Evolutionary conservation across 2,329 filamentous ascomycete species (phyloP).

Genomic region (Hypoxylon sp.): DNA sequence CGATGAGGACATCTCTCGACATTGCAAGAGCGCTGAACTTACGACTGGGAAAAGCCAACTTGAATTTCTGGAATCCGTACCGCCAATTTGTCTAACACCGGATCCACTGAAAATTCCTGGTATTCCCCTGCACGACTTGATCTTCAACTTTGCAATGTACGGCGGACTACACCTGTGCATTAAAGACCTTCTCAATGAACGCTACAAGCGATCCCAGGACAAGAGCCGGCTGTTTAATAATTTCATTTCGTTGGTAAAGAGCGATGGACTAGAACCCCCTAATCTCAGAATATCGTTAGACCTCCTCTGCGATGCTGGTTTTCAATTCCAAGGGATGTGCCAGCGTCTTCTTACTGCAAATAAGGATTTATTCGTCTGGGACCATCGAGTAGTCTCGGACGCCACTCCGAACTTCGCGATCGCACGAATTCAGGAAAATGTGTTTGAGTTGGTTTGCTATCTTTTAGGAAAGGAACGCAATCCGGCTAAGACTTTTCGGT

Average conservation of each 20-base stretch:
- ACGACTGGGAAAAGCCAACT: neutral
- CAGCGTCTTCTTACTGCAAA: neutral
- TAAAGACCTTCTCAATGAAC: neutral
- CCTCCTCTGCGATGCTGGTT: neutral
- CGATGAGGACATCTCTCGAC: neutral
- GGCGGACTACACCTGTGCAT: constrained; percentile 1
- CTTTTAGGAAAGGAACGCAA: neutral
- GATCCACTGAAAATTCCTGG: neutral
- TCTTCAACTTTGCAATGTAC: neutral
- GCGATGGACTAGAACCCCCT: neutral
- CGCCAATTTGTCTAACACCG: neutral
- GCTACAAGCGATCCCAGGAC: neutral
- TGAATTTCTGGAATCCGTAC: neutral
- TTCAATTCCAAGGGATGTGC: neutral
- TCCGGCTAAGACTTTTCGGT: neutral
- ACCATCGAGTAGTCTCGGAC: neutral
- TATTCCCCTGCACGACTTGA: neutral
- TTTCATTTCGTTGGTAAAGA: neutral
- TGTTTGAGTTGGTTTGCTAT: neutral
- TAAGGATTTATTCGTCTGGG: neutral
- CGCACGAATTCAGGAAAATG: neutral
- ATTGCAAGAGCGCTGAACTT: neutral
- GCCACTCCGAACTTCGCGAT: neutral
- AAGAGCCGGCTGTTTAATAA: neutral
- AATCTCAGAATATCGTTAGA: neutral